Evolutionary conservation across 305 asterid species (phyloP).

Genomic region (Fraxinus xanthoxyloides): DNA sequence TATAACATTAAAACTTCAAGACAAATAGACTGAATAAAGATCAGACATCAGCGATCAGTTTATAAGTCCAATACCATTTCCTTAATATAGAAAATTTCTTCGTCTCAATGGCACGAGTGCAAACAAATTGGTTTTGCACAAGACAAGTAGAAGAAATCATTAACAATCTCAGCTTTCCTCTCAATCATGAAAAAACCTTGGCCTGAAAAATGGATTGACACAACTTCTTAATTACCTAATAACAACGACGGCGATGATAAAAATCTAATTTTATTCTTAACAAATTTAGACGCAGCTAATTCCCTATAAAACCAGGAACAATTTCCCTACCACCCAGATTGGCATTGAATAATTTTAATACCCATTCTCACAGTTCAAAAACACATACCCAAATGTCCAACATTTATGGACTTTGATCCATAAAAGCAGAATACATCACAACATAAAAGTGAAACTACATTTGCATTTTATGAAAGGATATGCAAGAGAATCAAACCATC

Average conservation of each 20-base stretch:
- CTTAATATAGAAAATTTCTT: not conserved
- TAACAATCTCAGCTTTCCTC: not conserved
- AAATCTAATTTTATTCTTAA: not conserved
- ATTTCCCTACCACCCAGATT: not conserved
- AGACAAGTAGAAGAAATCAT: not conserved
- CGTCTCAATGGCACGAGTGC: not conserved
- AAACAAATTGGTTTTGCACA: not conserved
- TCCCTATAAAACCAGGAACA: not conserved
- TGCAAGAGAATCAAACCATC: constrained; percentile 17
- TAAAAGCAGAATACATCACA: not conserved
- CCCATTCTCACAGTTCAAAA: not conserved
- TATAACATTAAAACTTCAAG: not conserved
- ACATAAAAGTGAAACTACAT: not conserved
- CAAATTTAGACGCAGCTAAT: not conserved
- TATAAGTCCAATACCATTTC: not conserved
- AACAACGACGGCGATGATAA: not conserved
- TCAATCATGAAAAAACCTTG: not conserved
- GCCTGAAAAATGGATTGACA: not conserved
- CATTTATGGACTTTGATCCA: too few species aligned
- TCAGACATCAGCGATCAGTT: not conserved
- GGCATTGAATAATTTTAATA: not conserved
- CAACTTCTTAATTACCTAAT: not conserved
- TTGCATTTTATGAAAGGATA: not conserved
- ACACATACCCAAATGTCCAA: not conserved
- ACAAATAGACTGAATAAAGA: not conserved